phyloP scores from a whole-genome alignment of 177 flowering plant genomes.

The Vitis hybrid region DNA sequence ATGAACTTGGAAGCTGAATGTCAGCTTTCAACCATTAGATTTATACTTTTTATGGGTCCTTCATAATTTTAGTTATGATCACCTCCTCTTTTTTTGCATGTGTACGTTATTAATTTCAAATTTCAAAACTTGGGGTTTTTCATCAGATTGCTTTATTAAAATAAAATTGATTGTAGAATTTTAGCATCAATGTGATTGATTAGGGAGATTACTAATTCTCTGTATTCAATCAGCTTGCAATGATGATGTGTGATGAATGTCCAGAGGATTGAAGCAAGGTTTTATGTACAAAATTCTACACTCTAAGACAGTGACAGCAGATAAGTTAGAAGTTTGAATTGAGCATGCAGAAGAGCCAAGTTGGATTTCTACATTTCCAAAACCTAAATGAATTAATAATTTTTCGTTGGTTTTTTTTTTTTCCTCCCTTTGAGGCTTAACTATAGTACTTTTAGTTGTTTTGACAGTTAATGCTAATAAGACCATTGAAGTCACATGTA shows the following conservation, averaged over 20 bases:
- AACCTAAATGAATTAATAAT: slow-evolving; percentile 15
- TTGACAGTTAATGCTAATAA: background rate
- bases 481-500: too few relatives aligned
- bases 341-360: slow-evolving; percentile 29
- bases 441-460: slow-evolving; percentile 3
- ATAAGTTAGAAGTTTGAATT: slow-evolving; percentile 34
- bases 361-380: slow-evolving; percentile 13
- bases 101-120: too few relatives aligned
- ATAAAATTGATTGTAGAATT: background rate
- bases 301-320: slow-evolving; percentile 27
- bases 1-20: too few relatives aligned
- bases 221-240: slow-evolving; percentile 60
- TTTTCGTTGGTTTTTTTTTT: background rate
- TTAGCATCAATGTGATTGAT: slow-evolving; percentile 7
- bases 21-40: too few relatives aligned
- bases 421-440: background rate
- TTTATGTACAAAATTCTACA: slow-evolving; percentile 26
- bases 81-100: too few relatives aligned
- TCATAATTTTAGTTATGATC: too few relatives aligned
- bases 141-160: too few relatives aligned
- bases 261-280: slow-evolving; percentile 34
- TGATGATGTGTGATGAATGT: slow-evolving; percentile 66
- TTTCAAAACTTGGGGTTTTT: too few relatives aligned
- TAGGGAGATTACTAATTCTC: slow-evolving; percentile 27
- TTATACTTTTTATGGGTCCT: too few relatives aligned